phyloP scores from a whole-genome alignment of 2,329 filamentous ascomycete genomes.

The Alternaria ventricosa region DNA sequence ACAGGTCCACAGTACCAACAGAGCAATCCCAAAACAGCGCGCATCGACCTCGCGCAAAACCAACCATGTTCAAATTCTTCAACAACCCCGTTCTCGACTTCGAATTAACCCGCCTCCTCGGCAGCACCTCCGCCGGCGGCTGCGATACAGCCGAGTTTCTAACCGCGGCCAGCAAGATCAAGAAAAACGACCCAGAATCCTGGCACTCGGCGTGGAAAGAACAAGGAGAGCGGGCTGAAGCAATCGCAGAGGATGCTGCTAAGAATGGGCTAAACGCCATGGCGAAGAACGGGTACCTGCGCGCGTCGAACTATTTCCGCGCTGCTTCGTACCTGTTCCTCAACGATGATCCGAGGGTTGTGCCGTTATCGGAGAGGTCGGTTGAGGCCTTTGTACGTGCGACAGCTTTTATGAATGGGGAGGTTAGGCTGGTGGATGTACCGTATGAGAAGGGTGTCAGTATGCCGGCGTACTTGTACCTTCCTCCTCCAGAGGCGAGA shows the following conservation, averaged over 20 bases:
- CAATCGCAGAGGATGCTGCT: neutral
- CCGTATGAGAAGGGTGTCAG: neutral
- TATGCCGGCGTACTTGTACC: neutral
- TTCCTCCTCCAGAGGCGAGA: neutral
- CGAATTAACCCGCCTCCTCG: conserved; percentile 13
- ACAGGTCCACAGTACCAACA: neutral
- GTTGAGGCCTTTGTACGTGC: neutral
- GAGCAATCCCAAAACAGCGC: neutral
- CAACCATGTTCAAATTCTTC: conserved; percentile 25
- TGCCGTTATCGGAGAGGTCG: neutral
- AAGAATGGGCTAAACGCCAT: neutral
- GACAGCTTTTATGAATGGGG: neutral
- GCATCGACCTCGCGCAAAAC: neutral
- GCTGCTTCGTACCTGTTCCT: conserved; percentile 3
- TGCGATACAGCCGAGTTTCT: conserved; percentile 10
- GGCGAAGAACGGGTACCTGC: conserved; percentile 8
- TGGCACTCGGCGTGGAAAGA: neutral
- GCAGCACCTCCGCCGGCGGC: conserved; percentile 6
- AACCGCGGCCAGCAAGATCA: conserved; percentile 10
- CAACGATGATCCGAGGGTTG: neutral
- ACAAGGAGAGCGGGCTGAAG: neutral
- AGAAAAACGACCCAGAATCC: conserved; percentile 6
- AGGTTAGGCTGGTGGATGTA: neutral
- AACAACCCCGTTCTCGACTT: conserved; percentile 14
- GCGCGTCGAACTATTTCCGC: neutral